These are phyloP conservation scores for Trichophyton verrucosum DNA, from an alignment of 2,329 filamentous ascomycete species.

Conservation along the genomic window DNA sequence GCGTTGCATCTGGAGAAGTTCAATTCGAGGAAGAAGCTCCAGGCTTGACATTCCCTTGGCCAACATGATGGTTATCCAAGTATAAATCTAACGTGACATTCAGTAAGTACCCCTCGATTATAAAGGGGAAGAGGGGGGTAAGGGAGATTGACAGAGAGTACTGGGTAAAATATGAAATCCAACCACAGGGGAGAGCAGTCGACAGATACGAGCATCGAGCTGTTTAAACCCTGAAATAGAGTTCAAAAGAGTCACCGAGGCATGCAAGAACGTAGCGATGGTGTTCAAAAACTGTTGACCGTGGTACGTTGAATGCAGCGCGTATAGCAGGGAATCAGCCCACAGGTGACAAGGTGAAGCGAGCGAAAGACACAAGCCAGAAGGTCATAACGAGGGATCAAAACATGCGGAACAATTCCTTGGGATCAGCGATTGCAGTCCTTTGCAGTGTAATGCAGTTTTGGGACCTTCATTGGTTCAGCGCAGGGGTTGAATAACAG, in stretches of 20 bases:
- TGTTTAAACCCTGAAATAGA: not conserved
- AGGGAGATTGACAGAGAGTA: too few relatives aligned
- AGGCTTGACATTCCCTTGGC: not conserved
- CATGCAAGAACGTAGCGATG: not conserved
- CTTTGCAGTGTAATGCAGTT: not conserved
- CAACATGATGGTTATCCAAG: not conserved
- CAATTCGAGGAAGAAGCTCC: not conserved
- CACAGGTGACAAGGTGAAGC: not conserved
- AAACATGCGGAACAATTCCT: not conserved
- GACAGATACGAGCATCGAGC: not conserved
- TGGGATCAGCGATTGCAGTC: not conserved
- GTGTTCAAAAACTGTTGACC: not conserved
- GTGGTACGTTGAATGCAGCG: not conserved
- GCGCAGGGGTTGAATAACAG: not conserved
- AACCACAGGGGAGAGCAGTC: not conserved
- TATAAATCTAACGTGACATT: not conserved
- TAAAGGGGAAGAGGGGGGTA: too few relatives aligned
- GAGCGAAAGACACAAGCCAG: not conserved
- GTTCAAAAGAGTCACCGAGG: not conserved
- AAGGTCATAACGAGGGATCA: not conserved
- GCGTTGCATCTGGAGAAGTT: not conserved
- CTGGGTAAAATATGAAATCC: not conserved
- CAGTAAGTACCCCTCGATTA: too few relatives aligned
- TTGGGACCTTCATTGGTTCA: not conserved
- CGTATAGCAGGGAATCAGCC: not conserved